A percentile compares a stretch with the other conserved stretches of the same genome.
phyloP scores from a whole-genome alignment of 768 basidiomycete genomes.

The Leccinum subgranulosum region DNA sequence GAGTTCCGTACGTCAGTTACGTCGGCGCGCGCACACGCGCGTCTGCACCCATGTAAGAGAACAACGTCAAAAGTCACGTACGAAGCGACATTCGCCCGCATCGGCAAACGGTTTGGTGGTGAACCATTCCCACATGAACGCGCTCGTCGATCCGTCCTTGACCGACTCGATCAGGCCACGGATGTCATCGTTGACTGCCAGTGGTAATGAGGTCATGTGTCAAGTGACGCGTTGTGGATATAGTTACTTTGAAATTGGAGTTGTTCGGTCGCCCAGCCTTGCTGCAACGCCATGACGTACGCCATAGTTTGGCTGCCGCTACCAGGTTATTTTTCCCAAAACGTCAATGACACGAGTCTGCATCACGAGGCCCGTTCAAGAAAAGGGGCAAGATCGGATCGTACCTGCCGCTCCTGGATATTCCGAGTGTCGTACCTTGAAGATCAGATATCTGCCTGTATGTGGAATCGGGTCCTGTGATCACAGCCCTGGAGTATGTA shows the following conservation, averaged over 20 bases:
- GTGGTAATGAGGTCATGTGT: neutral
- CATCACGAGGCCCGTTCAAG: conserved; percentile 1
- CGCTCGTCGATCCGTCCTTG: conserved; percentile 83
- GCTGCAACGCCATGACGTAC: conserved; percentile 86
- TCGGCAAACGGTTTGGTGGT: conserved; percentile 81
- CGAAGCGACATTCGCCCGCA: conserved; percentile 77
- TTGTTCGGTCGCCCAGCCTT: conserved; percentile 69
- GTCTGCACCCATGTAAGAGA: neutral
- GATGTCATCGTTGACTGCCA: conserved; percentile 75
- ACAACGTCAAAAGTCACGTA: conserved; percentile 36
- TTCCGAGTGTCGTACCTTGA: conserved; percentile 79
- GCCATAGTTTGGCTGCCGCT: conserved; percentile 94
- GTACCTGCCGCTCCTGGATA: conserved; percentile 84
- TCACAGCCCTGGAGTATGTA: conserved; percentile 70
- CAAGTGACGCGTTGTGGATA: conserved; percentile 1
- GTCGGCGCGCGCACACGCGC: neutral
- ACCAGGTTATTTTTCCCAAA: neutral
- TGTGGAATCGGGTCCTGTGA: conserved; percentile 68
- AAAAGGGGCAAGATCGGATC: neutral
- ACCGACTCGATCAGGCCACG: conserved; percentile 80
- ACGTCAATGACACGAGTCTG: neutral
- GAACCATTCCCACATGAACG: conserved; percentile 97
- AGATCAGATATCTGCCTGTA: conserved; percentile 74
- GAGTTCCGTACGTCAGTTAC: neutral
- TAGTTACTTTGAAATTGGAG: conserved; percentile 78